Evolutionary conservation across 169 alveolate genomes (phyloP), one percentile per base, ranked within the genome.

Genomic region (Eimeria acervulina): DNA sequence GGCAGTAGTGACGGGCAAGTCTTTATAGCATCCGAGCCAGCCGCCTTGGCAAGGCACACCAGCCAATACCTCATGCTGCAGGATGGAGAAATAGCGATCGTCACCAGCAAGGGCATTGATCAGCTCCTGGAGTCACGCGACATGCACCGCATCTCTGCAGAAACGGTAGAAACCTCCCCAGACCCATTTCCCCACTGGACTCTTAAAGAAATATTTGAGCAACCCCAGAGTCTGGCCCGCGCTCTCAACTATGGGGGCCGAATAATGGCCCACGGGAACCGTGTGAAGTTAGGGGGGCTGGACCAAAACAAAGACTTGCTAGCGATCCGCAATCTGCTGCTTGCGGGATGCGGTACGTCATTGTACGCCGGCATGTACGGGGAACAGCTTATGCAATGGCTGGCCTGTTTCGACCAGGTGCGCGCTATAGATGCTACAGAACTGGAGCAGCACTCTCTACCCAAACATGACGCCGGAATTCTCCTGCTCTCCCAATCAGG

Each of bases 281-380:
- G 95, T 70, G 99, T 98, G 13, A 97, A 97, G 93, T 97, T 98
- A 40, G 99, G 99, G 2, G 99, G 99, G 2, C 93, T 98, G 40
- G 99, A 98, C 70, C 93, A 96, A 17, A 80, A 97, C 59, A 93
- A 93, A 44, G 98, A 98, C 40, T 95, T 98, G 28, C 78, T 87
- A 88, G 94, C 81, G 31, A 97, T 98, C 23, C 98, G 97, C 36
- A 98, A 98, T 85, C 90, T 99, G 47, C 92, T 98, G 55, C 78
- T 99, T 31, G 97, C 98, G 7, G 99, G 99, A 10, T 99, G 99
- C 92, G 99, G 99, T 10, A 98, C 99, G 2, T 98, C 99, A 10
- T 96, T 95, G 38, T 97, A 98, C 95, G 99, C 99, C 4, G 98
- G 99, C 21, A 74, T 97, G 90, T 98, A 97, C 95, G 99, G 98